Conservation (phyloP, 345 rosid genomes). For the Brassica nigra region DNA sequence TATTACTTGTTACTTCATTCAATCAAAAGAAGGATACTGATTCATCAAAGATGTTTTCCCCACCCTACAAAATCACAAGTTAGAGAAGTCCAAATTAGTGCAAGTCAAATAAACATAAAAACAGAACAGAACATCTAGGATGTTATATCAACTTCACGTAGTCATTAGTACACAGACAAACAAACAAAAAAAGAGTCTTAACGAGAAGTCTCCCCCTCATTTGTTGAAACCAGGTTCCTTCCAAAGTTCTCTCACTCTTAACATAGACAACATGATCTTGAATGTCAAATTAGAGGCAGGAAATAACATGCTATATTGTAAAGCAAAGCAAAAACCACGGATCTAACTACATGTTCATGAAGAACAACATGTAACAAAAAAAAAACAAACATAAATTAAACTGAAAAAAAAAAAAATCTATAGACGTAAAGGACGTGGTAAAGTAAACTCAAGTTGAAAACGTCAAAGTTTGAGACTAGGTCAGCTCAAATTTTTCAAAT, state of each 20-base stretch:
- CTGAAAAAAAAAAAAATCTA: background rate
- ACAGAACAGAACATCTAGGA: background rate
- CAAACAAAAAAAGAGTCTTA: background rate
- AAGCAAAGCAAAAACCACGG: background rate
- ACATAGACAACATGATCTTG: constrained; percentile 9
- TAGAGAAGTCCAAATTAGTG: constrained; percentile 5
- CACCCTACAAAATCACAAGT: constrained; percentile 60
- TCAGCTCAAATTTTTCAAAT: background rate
- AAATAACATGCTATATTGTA: background rate
- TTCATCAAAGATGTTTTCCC: constrained; percentile 98
- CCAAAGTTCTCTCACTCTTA: background rate
- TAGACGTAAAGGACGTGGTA: background rate
- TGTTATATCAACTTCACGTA: background rate
- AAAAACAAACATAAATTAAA: background rate
- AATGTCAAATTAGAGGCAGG: background rate
- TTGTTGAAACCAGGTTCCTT: background rate
- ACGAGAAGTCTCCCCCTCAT: background rate
- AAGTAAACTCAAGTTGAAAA: background rate
- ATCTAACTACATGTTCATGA: background rate
- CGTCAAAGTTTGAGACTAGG: background rate
- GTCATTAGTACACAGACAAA: background rate
- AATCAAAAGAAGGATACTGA: constrained; percentile 62
- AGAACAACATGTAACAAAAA: background rate
- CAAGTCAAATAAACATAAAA: background rate
- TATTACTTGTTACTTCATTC: constrained; percentile 5